A percentile compares a stretch with the other conserved stretches of the same genome.
phyloP scores from a whole-genome alignment of 164 flowering plant species.

The Stephania yunnanensis region DNA sequence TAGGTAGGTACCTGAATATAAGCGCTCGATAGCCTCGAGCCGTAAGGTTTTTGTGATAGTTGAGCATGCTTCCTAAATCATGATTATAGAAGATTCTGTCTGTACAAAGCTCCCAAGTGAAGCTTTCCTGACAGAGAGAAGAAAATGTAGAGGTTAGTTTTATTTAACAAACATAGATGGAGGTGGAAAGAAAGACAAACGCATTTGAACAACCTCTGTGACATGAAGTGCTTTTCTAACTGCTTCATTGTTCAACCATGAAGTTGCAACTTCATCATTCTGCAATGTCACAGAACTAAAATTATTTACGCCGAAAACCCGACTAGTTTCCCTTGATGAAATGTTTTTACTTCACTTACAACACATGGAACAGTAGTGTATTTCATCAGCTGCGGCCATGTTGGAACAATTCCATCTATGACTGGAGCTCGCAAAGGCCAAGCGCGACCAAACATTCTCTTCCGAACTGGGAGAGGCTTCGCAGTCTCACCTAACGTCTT shows the following conservation, averaged over 20 bases:
- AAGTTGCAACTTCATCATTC: conserved; percentile 79
- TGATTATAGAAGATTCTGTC: conserved; percentile 37
- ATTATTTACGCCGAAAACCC: background rate
- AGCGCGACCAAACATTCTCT: too few relatives aligned
- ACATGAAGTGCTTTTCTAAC: conserved; percentile 88
- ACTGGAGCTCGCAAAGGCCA: too few relatives aligned
- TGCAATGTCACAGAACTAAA: conserved; percentile 17
- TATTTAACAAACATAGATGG: background rate
- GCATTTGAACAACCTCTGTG: conserved; percentile 30
- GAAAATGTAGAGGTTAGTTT: background rate
- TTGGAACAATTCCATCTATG: too few relatives aligned
- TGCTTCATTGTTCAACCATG: conserved; percentile 71
- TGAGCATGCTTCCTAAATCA: conserved; percentile 94
- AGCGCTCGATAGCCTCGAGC: conserved; percentile 67
- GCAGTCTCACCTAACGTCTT: too few relatives aligned
- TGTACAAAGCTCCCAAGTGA: conserved; percentile 79
- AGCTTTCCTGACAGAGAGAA: conserved; percentile 25
- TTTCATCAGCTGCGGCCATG: too few relatives aligned
- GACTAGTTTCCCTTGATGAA: background rate
- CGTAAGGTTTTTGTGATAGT: conserved; percentile 80
- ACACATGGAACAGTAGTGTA: too few relatives aligned
- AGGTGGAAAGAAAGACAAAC: background rate
- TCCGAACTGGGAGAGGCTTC: too few relatives aligned
- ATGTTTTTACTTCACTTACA: too few relatives aligned
- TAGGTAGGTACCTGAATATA: conserved; percentile 55